phyloP scores from a whole-genome alignment of 169 alveolate genomes.

The Perkinsus olseni region DNA sequence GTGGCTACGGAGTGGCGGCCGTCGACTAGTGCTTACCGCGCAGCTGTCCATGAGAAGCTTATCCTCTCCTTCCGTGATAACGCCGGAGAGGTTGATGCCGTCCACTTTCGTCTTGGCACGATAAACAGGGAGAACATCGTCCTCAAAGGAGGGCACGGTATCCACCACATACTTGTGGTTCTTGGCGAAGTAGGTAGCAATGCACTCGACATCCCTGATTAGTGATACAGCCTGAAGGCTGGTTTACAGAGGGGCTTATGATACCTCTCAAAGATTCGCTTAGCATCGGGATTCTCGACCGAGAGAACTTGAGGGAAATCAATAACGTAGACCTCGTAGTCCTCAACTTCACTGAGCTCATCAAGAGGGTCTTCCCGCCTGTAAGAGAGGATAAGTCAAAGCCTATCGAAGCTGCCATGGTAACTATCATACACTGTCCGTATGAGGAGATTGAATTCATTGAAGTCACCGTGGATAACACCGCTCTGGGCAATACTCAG shows the following conservation, averaged over 20 bases:
- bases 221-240: too few species aligned
- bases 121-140: neutral
- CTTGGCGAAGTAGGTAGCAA: slow-evolving; percentile 74
- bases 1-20: neutral
- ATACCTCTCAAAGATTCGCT: slow-evolving; percentile 65
- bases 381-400: neutral
- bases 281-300: slow-evolving; percentile 87
- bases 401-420: neutral
- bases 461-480: slow-evolving; percentile 96
- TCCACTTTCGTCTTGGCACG: neutral
- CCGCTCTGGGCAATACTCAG: slow-evolving; percentile 84
- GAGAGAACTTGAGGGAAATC: slow-evolving; percentile 98
- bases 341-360: neutral
- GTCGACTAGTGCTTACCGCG: neutral
- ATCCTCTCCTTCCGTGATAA: neutral
- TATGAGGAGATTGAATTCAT: slow-evolving; percentile 91
- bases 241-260: too few species aligned
- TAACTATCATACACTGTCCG: neutral
- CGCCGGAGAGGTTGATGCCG: neutral
- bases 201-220: slow-evolving; percentile 83
- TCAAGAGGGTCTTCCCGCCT: neutral
- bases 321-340: slow-evolving; percentile 46
- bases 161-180: slow-evolving; percentile 25
- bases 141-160: neutral
- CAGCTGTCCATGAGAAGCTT: neutral